These are phyloP conservation scores for Neurospora terricola DNA, from an alignment of 495 filamentous ascomycete genomes.

Conservation along the genomic window DNA sequence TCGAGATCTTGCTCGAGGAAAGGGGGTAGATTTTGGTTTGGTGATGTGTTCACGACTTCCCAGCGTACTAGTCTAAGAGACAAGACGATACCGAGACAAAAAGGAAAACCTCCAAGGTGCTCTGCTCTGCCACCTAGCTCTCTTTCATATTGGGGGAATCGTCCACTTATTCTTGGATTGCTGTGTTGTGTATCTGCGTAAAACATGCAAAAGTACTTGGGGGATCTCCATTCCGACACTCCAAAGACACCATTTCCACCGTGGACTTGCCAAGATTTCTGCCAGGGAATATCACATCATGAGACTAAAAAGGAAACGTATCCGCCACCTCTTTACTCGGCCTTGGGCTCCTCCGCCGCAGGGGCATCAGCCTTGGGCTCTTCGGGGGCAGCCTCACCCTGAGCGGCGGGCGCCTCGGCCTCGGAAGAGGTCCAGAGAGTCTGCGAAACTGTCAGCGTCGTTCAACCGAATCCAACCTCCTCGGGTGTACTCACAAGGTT, in stretches of 20 bases:
- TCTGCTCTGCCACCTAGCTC: constrained; percentile 25
- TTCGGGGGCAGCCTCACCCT: constrained; percentile 48
- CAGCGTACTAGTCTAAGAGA: constrained; percentile 39
- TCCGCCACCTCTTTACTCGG: constrained; percentile 33
- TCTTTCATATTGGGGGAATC: constrained; percentile 22
- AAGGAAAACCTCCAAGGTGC: constrained; percentile 30
- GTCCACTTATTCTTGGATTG: constrained; percentile 26
- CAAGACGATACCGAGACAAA: constrained; percentile 33
- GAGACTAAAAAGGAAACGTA: constrained; percentile 20
- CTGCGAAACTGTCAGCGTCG: constrained; percentile 34
- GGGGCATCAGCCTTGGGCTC: constrained; percentile 35
- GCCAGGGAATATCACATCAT: constrained; percentile 24
- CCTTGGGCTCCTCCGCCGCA: constrained; percentile 40
- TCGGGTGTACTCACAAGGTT: constrained; percentile 66
- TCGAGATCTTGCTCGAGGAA: constrained; percentile 4
- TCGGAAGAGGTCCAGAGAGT: constrained; percentile 99
- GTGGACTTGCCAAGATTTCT: constrained; percentile 27
- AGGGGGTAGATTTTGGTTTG: constrained; percentile 26
- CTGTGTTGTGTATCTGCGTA: constrained; percentile 35
- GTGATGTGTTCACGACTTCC: constrained; percentile 30
- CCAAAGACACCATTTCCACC: constrained; percentile 44
- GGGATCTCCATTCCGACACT: constrained; percentile 40
- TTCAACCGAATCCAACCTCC: not conserved
- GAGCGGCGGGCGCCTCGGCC: constrained; percentile 66
- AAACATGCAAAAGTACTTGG: constrained; percentile 43